Percentiles rank a stretch among this genome's conserved stretches.
These are phyloP conservation scores for Beauveria pseudobassiana DNA, from an alignment of 2,329 filamentous ascomycete species.

Conservation along the genomic window DNA sequence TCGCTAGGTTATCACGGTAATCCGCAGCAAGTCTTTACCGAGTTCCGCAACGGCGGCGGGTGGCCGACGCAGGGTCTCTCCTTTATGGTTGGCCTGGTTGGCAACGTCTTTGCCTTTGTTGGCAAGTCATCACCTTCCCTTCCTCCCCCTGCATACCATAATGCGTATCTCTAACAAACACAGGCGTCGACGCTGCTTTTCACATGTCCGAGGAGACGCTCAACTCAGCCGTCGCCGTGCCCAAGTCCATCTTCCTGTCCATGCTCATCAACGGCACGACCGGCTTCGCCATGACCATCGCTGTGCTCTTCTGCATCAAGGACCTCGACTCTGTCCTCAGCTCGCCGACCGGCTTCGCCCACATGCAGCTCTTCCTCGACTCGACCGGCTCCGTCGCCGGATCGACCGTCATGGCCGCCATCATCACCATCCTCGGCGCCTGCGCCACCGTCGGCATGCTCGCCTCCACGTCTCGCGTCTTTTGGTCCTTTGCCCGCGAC, in stretches of 20 bases:
- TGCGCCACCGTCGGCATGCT: conserved; percentile 46
- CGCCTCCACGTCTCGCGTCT: conserved; percentile 49
- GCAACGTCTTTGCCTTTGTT: conserved; percentile 30
- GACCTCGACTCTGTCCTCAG: conserved; percentile 32
- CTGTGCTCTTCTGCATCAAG: conserved; percentile 47
- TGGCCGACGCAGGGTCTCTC: conserved; percentile 27
- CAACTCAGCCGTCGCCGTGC: conserved; percentile 42
- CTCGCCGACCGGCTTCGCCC: conserved; percentile 44
- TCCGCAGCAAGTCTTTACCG: conserved; percentile 33
- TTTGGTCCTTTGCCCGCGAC: conserved; percentile 43
- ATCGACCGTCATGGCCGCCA: conserved; percentile 40
- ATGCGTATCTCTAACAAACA: neutral
- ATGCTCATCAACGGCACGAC: conserved; percentile 43
- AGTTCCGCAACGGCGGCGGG: conserved; percentile 35
- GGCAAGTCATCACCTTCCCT: conserved; percentile 3
- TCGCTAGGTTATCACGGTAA: conserved; percentile 24
- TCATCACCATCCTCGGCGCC: conserved; percentile 41
- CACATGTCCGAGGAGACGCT: conserved; percentile 27
- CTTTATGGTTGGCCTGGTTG: conserved; percentile 38
- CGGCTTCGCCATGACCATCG: conserved; percentile 49
- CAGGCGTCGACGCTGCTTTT: conserved; percentile 22
- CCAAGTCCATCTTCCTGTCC: conserved; percentile 40
- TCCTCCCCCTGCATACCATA: too few relatives aligned
- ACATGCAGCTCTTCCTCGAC: conserved; percentile 51
- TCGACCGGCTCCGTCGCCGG: conserved; percentile 40